Evolutionary conservation across 2,329 filamentous ascomycete species (phyloP), one percentile per base, ranked within the genome.

Genomic region (Aspergillus tanneri): DNA sequence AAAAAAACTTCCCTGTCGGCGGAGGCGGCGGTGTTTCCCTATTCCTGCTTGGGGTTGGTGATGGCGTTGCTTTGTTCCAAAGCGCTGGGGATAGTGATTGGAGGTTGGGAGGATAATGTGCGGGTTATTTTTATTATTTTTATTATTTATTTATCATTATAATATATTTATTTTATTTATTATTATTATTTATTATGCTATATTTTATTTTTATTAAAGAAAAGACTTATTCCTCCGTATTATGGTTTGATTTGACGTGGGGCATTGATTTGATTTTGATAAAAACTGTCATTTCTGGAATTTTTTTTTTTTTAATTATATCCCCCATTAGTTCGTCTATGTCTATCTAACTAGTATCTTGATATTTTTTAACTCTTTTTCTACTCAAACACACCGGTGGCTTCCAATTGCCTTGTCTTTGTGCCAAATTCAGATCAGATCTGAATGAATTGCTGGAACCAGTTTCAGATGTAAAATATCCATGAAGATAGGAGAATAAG

Each of bases 391-490:
- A 30, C 9, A n/a, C 39, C 14, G 10, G 19, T 35, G 12, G 8
- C 6, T 35, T n/a, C 30, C 30, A n/a, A 34, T 1, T 34, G 5
- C 30, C 9, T 27, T 8, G 16, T 24, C 60, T 63, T 63, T 63
- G 61, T 63, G 50, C 55, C 53, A 57, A 32, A 42, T 42, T 32
- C 18, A 27, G 49, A 52, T 54, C 50, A 51, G 50, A 52, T 21
- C 39, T 34, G 30, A 34, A 34, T 34, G 30, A 34, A 34, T 34
- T 14, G 14, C 14, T 19, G 30, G 16, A 19, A 34, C n/a, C n/a
- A 16, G 7, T 16, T 16, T 32, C 28, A 32, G 11, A 32, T 16
- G n/a, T 8, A 14, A 32, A 14, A 16, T 16, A 16, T 12, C 30
- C 14, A 8, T 34, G 10, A 18, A 34, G 19, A 18, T 16, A 25